These are phyloP conservation scores for Veloboletus limbatus DNA, from an alignment of 1,284 basidiomycete species.

Conservation along the genomic window DNA sequence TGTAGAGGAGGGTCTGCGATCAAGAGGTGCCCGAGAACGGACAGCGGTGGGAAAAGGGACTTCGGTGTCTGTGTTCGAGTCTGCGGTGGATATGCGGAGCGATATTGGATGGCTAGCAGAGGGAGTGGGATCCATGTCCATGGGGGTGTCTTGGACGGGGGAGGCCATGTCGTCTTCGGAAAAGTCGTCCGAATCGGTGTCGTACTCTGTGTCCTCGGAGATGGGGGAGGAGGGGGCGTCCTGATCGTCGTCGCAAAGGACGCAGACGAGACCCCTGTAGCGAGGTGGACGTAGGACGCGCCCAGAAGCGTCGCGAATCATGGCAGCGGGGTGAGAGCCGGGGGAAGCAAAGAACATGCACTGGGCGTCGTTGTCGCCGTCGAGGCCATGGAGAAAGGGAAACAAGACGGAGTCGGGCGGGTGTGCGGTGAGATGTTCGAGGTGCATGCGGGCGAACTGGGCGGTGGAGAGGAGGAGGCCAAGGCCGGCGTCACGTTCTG, in stretches of 20 bases:
- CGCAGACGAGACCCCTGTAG: constrained; percentile 71
- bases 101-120: constrained; percentile 55
- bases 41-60: constrained; percentile 16
- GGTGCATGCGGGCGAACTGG: constrained; percentile 61
- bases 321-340: constrained; percentile 18
- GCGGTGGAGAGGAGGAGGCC: constrained; percentile 49
- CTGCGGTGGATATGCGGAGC: constrained; percentile 37
- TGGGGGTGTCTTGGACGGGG: constrained; percentile 20
- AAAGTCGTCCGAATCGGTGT: constrained; percentile 36
- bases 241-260: constrained; percentile 66
- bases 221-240: constrained; percentile 27
- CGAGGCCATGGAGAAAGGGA: constrained; percentile 81
- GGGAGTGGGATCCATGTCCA: constrained; percentile 28
- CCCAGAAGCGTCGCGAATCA: constrained; percentile 25
- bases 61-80: constrained; percentile 17
- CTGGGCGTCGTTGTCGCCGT: constrained; percentile 73
- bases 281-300: constrained; percentile 37
- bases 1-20: constrained; percentile 20
- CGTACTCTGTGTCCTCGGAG: constrained; percentile 36
- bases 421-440: constrained; percentile 60
- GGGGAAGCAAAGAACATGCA: constrained; percentile 68
- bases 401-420: constrained; percentile 77
- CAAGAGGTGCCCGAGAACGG: no score
- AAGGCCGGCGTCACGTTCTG: no score
- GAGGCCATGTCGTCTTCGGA: constrained; percentile 36